Conservation (phyloP, 2,329 filamentous ascomycete species). For the Capronia coronata region DNA sequence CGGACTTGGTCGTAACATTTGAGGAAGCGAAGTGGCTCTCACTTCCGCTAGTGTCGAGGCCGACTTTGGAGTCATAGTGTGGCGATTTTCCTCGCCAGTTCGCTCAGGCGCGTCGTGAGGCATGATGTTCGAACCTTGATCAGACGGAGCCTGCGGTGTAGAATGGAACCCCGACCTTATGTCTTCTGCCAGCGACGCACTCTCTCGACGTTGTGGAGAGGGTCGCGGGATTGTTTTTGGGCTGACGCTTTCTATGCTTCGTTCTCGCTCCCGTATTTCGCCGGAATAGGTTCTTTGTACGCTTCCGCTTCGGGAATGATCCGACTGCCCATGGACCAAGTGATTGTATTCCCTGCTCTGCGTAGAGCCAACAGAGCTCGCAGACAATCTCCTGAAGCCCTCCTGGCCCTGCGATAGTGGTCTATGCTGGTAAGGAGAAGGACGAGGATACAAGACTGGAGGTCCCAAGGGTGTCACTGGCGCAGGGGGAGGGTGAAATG, state of each 20-base stretch:
- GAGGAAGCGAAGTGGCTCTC: constrained; percentile 13
- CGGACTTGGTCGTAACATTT: constrained; percentile 16
- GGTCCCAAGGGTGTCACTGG: constrained; percentile 28
- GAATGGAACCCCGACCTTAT: constrained; percentile 7
- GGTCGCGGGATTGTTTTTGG: constrained; percentile 29
- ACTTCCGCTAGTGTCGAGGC: constrained; percentile 15
- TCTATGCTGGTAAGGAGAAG: constrained; percentile 23
- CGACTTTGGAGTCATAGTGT: constrained; percentile 18
- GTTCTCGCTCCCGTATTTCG: constrained; percentile 25
- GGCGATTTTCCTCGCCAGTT: constrained; percentile 8
- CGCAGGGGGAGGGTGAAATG: constrained; percentile 24
- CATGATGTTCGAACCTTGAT: constrained; percentile 2
- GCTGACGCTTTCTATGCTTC: constrained; percentile 28
- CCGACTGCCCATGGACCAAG: constrained; percentile 4
- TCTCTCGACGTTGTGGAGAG: constrained; percentile 20
- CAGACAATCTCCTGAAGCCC: constrained; percentile 21
- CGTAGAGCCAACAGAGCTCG: constrained; percentile 24
- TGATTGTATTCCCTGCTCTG: constrained; percentile 24
- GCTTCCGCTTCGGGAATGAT: constrained; percentile 22
- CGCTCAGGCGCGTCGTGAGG: constrained; percentile 16
- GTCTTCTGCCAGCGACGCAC: constrained; percentile 13
- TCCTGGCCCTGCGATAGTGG: constrained; percentile 28
- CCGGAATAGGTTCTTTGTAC: constrained; percentile 23
- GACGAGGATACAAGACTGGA: constrained; percentile 23
- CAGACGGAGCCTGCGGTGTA: constrained; percentile 6